A percentile compares a stretch with the other conserved stretches of the same genome.
Conservation (phyloP, 495 filamentous ascomycete genomes). For the Lepraria neglecta region DNA sequence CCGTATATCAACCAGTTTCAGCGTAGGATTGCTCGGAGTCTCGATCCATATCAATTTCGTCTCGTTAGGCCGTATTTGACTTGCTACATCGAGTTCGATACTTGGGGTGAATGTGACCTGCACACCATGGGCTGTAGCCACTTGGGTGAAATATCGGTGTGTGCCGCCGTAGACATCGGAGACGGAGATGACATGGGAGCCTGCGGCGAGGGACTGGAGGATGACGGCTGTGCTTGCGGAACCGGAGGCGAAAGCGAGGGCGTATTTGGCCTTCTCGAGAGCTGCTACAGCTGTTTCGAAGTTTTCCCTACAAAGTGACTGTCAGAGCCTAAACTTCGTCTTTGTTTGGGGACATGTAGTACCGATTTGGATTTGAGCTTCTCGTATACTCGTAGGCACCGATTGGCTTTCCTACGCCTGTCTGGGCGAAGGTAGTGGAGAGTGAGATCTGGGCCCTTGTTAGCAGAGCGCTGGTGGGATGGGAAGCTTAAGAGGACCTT, state of each 20-base stretch:
- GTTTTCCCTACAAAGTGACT: slow-evolving; percentile 51
- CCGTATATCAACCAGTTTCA: slow-evolving; percentile 85
- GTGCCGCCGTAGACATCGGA: slow-evolving; percentile 98
- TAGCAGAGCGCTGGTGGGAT: slow-evolving; percentile 14
- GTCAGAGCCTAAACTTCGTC: neutral
- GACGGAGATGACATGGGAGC: slow-evolving; percentile 90
- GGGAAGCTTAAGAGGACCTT: slow-evolving; percentile 12
- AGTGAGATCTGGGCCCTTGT: slow-evolving; percentile 66
- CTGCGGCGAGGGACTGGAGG: slow-evolving; percentile 84
- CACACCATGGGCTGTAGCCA: slow-evolving; percentile 89
- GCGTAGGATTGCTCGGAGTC: slow-evolving; percentile 86
- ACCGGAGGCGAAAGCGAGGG: slow-evolving; percentile 90
- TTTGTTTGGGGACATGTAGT: neutral
- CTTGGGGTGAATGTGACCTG: slow-evolving; percentile 86
- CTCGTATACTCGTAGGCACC: slow-evolving; percentile 86
- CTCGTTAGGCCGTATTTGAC: slow-evolving; percentile 69
- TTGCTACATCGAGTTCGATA: slow-evolving; percentile 78
- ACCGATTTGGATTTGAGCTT: slow-evolving; percentile 87
- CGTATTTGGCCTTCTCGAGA: slow-evolving; percentile 85
- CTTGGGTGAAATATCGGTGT: slow-evolving; percentile 97
- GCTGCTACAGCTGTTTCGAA: slow-evolving; percentile 89
- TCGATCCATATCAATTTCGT: slow-evolving; percentile 99
- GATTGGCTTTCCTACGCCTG: slow-evolving; percentile 73
- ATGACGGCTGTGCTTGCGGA: slow-evolving; percentile 90
- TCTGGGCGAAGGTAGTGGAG: slow-evolving; percentile 89